phyloP scores from a whole-genome alignment of 306 rosid species.

The Prunus mongolica region DNA sequence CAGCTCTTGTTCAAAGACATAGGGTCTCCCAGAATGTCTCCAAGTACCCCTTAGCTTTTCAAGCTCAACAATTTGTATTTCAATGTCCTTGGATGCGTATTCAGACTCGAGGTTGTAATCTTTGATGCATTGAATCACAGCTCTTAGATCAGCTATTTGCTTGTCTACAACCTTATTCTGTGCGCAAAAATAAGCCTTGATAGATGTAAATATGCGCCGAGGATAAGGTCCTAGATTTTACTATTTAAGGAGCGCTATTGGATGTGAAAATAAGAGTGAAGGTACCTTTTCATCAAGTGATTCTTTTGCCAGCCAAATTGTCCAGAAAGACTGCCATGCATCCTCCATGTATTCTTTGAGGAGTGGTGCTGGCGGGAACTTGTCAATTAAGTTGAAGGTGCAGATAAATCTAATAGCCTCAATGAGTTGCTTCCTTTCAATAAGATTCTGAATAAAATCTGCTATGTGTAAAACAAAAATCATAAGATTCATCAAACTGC shows the following conservation, averaged over 20 bases:
- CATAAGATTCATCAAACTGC: neutral
- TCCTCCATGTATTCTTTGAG: constrained; percentile 24
- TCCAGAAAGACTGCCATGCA: neutral
- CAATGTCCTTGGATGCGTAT: constrained; percentile 27
- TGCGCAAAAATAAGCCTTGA: neutral
- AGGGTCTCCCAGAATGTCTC: neutral
- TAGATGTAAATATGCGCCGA: neutral
- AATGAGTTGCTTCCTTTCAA: constrained; percentile 32
- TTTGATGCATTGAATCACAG: constrained; percentile 34
- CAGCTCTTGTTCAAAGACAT: neutral
- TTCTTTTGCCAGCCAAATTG: neutral
- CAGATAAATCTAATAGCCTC: constrained; percentile 57
- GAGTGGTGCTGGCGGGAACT: constrained; percentile 37
- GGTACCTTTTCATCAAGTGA: constrained; percentile 29
- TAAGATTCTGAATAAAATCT: constrained; percentile 42
- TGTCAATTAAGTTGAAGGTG: constrained; percentile 40
- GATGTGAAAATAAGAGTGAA: neutral
- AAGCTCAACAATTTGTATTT: constrained; percentile 22
- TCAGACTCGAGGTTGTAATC: constrained; percentile 37
- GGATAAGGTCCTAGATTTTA: neutral
- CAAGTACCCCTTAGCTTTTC: constrained; percentile 21
- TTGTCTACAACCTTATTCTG: constrained; percentile 38
- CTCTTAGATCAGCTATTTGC: constrained; percentile 34
- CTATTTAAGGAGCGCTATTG: neutral
- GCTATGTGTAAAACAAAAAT: constrained; percentile 4